These are phyloP conservation scores for Globisporangium spinosum DNA, from an alignment of 352 stramenopile genomes.

Conservation along the genomic window DNA sequence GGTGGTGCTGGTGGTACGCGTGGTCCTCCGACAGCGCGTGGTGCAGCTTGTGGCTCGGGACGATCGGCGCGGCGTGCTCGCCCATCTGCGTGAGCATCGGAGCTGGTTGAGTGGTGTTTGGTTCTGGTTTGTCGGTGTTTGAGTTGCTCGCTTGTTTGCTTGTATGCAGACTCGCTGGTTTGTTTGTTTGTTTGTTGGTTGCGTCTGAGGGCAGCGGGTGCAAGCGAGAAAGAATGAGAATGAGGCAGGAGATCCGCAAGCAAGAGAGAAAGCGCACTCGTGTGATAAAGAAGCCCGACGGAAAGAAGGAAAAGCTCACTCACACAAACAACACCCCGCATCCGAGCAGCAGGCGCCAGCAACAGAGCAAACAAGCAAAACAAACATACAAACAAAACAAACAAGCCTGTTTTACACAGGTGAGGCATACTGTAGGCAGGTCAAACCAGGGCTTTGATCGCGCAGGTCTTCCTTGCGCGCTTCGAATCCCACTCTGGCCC, in stretches of 20 bases:
- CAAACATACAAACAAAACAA: neutral
- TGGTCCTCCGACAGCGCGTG: constrained; percentile 25
- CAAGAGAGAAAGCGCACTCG: neutral
- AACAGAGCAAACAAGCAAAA: neutral
- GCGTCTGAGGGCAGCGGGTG: neutral
- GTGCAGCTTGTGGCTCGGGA: constrained; percentile 21
- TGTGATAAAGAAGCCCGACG: neutral
- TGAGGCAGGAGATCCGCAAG: constrained; percentile 1
- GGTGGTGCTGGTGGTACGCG: constrained; percentile 32
- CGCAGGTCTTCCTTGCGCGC: neutral
- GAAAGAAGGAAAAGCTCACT: neutral
- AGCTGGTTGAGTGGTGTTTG: neutral
- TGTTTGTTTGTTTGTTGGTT: neutral
- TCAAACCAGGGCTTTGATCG: neutral
- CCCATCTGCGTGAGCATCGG: constrained; percentile 43
- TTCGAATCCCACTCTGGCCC: neutral
- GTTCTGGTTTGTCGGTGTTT: neutral
- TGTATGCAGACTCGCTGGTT: neutral
- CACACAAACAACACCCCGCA: neutral
- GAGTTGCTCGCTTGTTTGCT: neutral
- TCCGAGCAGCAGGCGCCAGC: neutral
- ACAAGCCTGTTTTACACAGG: neutral
- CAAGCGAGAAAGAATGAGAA: constrained; percentile 16
- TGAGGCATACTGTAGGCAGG: constrained; percentile 1
- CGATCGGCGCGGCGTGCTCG: constrained; percentile 8